A percentile compares a stretch with the other conserved stretches of the same genome.
Evolutionary conservation across 495 filamentous ascomycete species (phyloP).

Genomic region (Xylaria cubensis): DNA sequence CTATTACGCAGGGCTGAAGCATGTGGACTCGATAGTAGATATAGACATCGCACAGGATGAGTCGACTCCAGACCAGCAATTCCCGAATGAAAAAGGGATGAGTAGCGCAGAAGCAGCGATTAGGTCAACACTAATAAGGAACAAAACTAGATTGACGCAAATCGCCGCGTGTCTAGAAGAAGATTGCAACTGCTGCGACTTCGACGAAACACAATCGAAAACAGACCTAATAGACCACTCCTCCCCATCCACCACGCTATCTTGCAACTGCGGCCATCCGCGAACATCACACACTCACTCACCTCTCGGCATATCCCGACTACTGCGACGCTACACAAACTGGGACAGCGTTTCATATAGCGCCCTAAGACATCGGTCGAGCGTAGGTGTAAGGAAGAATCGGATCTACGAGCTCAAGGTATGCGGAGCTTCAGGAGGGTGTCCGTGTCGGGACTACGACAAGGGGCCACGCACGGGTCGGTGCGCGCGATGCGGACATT

Average conservation of each 20-base stretch:
- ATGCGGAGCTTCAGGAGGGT: not conserved
- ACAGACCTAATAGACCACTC: not conserved
- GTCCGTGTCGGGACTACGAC: slow-evolving; percentile 12
- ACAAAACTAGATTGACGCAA: not conserved
- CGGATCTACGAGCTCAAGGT: not conserved
- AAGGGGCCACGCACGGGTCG: slow-evolving; percentile 1
- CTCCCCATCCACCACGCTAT: not conserved
- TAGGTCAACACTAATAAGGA: not conserved
- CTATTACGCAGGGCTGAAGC: not conserved
- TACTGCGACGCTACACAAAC: slow-evolving; percentile 1
- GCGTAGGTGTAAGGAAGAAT: not conserved
- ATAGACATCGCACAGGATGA: not conserved
- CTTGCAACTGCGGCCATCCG: slow-evolving; percentile 9
- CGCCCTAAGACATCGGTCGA: not conserved
- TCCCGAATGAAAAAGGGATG: not conserved
- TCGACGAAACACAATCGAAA: not conserved
- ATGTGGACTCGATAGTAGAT: not conserved
- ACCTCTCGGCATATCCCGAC: not conserved
- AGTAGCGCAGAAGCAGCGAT: not conserved
- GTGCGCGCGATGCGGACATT: slow-evolving; percentile 11
- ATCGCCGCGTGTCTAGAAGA: not conserved
- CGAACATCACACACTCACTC: not conserved
- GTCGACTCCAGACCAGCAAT: not conserved
- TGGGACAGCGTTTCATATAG: not conserved
- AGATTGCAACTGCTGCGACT: not conserved